phyloP scores from a whole-genome alignment of 108 stramenopile genomes.

The Conticribra weissflogii region DNA sequence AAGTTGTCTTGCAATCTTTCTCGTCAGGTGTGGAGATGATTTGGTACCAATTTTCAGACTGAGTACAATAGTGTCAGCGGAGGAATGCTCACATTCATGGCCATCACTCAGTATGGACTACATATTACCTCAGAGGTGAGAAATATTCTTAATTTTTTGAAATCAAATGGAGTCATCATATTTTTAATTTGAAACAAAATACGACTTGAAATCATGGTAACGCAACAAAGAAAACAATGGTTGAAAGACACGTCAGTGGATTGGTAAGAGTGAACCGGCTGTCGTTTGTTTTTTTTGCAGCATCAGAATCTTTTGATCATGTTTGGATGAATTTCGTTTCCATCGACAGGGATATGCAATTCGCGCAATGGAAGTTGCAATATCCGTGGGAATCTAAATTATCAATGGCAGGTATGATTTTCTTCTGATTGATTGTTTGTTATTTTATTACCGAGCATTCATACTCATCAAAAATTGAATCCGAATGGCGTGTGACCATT shows the following conservation, averaged over 20 bases:
- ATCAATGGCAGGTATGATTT: slow-evolving; percentile 21
- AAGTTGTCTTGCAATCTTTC: not conserved
- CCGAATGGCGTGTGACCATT: no score
- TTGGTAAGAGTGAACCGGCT: slow-evolving; percentile 2
- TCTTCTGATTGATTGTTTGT: no score
- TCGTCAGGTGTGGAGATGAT: slow-evolving; percentile 22
- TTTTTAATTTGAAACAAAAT: no score
- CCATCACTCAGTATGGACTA: slow-evolving; percentile 35
- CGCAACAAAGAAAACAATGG: slow-evolving; percentile 10
- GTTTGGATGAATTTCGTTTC: slow-evolving; percentile 20
- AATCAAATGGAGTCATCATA: no score
- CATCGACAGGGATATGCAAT: slow-evolving; percentile 18
- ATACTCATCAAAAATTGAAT: no score
- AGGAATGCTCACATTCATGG: slow-evolving; percentile 26
- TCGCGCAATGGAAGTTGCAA: slow-evolving; percentile 9
- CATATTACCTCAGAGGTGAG: slow-evolving; percentile 12
- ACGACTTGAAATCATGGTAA: not conserved
- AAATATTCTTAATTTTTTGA: not conserved
- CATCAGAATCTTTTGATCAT: no score
- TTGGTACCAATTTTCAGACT: slow-evolving; percentile 35
- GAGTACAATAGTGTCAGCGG: not conserved
- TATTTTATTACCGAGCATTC: no score
- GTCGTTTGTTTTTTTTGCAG: no score
- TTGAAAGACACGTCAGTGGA: slow-evolving; percentile 19
- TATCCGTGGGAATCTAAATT: slow-evolving; percentile 38